Evolutionary conservation across 140 eudicot species (phyloP).

Genomic region (Flaveria floridana): DNA sequence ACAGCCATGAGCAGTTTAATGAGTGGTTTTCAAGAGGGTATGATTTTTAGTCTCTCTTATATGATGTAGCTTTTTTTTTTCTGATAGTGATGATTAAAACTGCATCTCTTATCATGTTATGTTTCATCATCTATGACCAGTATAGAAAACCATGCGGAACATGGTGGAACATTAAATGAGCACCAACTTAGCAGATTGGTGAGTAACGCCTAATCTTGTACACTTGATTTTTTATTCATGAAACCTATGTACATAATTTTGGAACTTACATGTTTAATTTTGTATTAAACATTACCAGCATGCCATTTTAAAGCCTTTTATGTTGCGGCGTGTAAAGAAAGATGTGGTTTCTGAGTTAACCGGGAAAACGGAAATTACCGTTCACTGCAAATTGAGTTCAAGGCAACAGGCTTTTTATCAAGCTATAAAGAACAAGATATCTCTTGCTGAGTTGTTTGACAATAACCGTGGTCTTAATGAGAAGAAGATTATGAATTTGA

Average conservation of each 20-base stretch:
- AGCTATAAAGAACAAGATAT: constrained; percentile 97
- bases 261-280: constrained; percentile 6
- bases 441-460: constrained; percentile 93
- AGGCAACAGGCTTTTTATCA: constrained; percentile 96
- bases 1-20: constrained; percentile 95
- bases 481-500: constrained; percentile 70
- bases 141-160: constrained; percentile 97
- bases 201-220: constrained; percentile 26
- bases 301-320: constrained; percentile 95
- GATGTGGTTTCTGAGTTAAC: constrained; percentile 91
- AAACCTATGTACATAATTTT: not conserved
- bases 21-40: constrained; percentile 99
- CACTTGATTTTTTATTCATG: not conserved
- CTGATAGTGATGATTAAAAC: not conserved
- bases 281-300: constrained; percentile 53
- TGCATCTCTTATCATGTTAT: constrained; percentile 20
- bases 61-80: constrained; percentile 2
- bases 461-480: constrained; percentile 87
- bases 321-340: constrained; percentile 94
- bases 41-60: constrained; percentile 8
- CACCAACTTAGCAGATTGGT: constrained; percentile 98
- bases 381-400: constrained; percentile 95
- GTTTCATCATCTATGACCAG: constrained; percentile 40
- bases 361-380: constrained; percentile 69
- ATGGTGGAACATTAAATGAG: constrained; percentile 95